A percentile compares a stretch with the other conserved stretches of the same genome.
Conservation (phyloP, 2,329 filamentous ascomycete species). For the Cytospora piceicola region DNA sequence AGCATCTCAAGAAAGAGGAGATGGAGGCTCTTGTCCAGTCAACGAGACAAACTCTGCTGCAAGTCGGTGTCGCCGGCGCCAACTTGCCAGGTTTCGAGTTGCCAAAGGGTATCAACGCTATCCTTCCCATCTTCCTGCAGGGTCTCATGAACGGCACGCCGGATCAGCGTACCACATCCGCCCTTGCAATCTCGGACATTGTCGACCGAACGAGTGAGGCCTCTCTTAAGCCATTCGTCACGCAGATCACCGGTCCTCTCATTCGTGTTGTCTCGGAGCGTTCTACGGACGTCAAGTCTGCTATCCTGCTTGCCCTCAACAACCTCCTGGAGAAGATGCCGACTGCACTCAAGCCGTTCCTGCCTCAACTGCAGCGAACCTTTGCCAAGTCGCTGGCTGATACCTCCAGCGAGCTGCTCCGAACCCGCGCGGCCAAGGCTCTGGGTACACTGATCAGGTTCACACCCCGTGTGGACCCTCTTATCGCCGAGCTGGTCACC, state of each 20-base stretch:
- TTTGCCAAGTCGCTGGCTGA: slow-evolving; percentile 97
- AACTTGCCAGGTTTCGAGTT: slow-evolving; percentile 87
- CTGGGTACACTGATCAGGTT: slow-evolving; percentile 94
- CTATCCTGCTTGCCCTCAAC: slow-evolving; percentile 91
- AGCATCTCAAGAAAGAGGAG: slow-evolving; percentile 90
- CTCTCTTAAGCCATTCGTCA: slow-evolving; percentile 91
- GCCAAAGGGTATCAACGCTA: slow-evolving; percentile 95
- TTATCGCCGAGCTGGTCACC: slow-evolving; percentile 91
- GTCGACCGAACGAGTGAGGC: slow-evolving; percentile 89
- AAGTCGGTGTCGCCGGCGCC: slow-evolving; percentile 84
- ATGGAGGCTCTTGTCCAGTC: slow-evolving; percentile 93
- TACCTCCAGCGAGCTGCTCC: slow-evolving; percentile 83
- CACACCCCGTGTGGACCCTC: slow-evolving; percentile 91
- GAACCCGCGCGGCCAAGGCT: slow-evolving; percentile 88
- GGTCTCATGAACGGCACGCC: slow-evolving; percentile 95
- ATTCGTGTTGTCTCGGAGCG: slow-evolving; percentile 97
- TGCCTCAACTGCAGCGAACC: slow-evolving; percentile 93
- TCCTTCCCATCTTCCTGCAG: slow-evolving; percentile 95
- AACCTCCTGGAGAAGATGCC: slow-evolving; percentile 97
- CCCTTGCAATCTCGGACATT: slow-evolving; percentile 92
- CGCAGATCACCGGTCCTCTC: slow-evolving; percentile 94
- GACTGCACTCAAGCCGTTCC: slow-evolving; percentile 90
- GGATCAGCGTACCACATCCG: slow-evolving; percentile 89
- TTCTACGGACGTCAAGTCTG: slow-evolving; percentile 93
- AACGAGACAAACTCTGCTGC: slow-evolving; percentile 82